phyloP scores from a whole-genome alignment of 1,284 basidiomycete species.

The Melampsora larici-populina region DNA sequence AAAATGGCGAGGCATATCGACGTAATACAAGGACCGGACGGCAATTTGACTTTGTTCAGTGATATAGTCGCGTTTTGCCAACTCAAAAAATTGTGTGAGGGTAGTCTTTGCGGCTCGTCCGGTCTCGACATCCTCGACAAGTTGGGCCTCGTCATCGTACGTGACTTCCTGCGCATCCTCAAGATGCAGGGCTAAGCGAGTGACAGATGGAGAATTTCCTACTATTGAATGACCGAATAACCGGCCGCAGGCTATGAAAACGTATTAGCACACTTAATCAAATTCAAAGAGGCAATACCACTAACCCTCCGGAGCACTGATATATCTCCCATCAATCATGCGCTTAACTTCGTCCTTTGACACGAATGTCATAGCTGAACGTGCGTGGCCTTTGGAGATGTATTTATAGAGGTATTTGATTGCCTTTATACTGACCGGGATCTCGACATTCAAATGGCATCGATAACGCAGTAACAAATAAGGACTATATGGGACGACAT shows the following conservation, averaged over 20 bases:
- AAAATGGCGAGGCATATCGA: neutral
- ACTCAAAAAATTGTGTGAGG: neutral
- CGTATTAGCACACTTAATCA: too few species aligned
- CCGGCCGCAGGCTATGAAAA: constrained; percentile 55
- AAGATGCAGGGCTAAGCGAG: neutral
- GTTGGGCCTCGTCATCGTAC: neutral
- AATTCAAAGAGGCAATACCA: too few species aligned
- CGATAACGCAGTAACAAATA: neutral
- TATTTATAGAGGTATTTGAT: too few species aligned
- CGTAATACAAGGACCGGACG: too few species aligned
- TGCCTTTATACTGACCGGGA: neutral
- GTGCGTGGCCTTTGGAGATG: neutral
- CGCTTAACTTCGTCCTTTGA: neutral
- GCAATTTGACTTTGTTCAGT: too few species aligned
- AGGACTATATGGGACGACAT: constrained; percentile 14
- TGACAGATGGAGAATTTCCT: neutral
- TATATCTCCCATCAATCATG: neutral
- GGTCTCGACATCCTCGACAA: too few species aligned
- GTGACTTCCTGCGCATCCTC: neutral
- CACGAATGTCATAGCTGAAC: neutral
- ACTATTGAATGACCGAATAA: constrained; percentile 55
- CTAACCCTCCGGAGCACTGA: neutral
- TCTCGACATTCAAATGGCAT: constrained; percentile 21
- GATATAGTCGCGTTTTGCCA: neutral
- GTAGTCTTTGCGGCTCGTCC: neutral